A percentile compares a stretch with the other conserved stretches of the same genome.
Conservation (phyloP, 225 moss, liverwort and hornwort genomes). For the Physcomitrium patens region DNA sequence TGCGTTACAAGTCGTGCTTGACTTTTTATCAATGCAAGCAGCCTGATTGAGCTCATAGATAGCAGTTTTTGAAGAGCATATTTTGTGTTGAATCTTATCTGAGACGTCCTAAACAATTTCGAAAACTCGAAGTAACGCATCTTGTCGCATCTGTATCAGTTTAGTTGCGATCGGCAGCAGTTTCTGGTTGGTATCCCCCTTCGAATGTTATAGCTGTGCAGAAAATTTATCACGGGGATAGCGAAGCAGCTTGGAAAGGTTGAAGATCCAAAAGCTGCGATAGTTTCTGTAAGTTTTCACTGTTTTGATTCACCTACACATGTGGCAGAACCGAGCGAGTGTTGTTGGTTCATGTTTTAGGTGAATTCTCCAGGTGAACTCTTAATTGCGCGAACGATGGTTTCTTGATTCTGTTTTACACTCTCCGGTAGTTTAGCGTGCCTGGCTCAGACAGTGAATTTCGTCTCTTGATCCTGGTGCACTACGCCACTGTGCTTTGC, state of each 20-base stretch:
- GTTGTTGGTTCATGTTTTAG: conserved; percentile 23
- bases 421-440: too few species aligned
- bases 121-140: conserved; percentile 12
- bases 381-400: background rate
- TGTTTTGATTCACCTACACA: too few species aligned
- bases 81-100: conserved; percentile 14
- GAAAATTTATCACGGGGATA: too few species aligned
- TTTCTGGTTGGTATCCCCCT: background rate
- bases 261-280: too few species aligned
- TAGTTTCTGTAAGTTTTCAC: too few species aligned
- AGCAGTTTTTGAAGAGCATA: conserved; percentile 16
- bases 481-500: background rate
- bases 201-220: conserved; percentile 19
- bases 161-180: background rate
- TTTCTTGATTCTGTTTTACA: background rate
- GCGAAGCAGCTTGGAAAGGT: too few species aligned
- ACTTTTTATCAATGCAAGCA: conserved; percentile 27
- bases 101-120: background rate
- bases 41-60: conserved; percentile 31
- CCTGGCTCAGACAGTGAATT: background rate
- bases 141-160: conserved; percentile 20
- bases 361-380: background rate
- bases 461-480: background rate
- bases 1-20: background rate
- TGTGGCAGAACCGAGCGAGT: background rate